These are phyloP conservation scores for Phytophthora hybrid DNA, from an alignment of 352 stramenopile species.

Conservation along the genomic window DNA sequence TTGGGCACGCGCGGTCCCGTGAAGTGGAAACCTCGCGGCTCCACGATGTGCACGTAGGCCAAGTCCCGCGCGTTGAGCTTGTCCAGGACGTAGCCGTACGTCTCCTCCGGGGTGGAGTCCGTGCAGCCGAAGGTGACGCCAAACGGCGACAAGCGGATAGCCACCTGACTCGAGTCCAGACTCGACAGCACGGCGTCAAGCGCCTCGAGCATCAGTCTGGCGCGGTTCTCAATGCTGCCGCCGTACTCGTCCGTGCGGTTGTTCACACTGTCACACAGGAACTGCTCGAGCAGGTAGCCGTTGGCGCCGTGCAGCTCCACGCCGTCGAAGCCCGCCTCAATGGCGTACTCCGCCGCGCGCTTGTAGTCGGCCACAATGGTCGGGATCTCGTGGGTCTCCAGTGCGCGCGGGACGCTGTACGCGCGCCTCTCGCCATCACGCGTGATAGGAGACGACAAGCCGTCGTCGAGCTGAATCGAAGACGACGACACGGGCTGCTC, in stretches of 20 bases:
- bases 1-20: slow-evolving; percentile 41
- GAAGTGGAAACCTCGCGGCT: slow-evolving; percentile 56
- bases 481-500: slow-evolving; percentile 59
- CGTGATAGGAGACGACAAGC: slow-evolving; percentile 36
- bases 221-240: slow-evolving; percentile 83
- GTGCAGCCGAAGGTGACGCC: slow-evolving; percentile 46
- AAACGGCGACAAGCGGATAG: slow-evolving; percentile 51
- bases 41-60: slow-evolving; percentile 64
- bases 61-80: slow-evolving; percentile 49
- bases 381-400: slow-evolving; percentile 82
- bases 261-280: slow-evolving; percentile 43
- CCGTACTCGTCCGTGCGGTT: slow-evolving; percentile 50
- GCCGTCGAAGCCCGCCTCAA: slow-evolving; percentile 38
- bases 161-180: slow-evolving; percentile 47
- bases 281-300: slow-evolving; percentile 43
- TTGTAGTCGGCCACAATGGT: slow-evolving; percentile 38
- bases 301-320: slow-evolving; percentile 44
- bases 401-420: slow-evolving; percentile 58
- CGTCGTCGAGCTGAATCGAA: slow-evolving; percentile 27
- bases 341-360: slow-evolving; percentile 25
- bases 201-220: slow-evolving; percentile 70
- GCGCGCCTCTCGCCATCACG: slow-evolving; percentile 31
- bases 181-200: slow-evolving; percentile 58
- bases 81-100: slow-evolving; percentile 52
- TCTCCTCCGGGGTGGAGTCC: slow-evolving; percentile 44